A percentile compares a stretch with the other conserved stretches of the same genome.
These are phyloP conservation scores for Plenodomus tracheiphilus DNA, from an alignment of 2,329 filamentous ascomycete genomes.

Conservation along the genomic window DNA sequence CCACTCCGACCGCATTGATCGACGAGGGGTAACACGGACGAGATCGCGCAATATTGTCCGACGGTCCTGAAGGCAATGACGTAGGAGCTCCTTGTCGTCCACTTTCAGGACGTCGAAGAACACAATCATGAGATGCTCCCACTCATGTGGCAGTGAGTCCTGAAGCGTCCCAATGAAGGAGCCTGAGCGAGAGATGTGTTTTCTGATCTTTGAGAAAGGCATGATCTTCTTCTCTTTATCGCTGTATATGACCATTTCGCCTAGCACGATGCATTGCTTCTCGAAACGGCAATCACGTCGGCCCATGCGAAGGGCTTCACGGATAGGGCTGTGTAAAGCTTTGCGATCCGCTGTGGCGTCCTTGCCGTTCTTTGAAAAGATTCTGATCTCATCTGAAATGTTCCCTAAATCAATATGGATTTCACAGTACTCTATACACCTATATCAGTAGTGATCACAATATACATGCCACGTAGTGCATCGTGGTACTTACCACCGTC, in stretches of 20 bases:
- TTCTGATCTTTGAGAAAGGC: slow-evolving; percentile 80
- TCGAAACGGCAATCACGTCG: slow-evolving; percentile 61
- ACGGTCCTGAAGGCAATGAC: slow-evolving; percentile 61
- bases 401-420: slow-evolving; percentile 74
- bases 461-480: background rate
- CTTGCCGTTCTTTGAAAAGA: slow-evolving; percentile 92
- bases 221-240: slow-evolving; percentile 67
- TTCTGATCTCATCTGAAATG: slow-evolving; percentile 63
- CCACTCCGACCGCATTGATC: slow-evolving; percentile 68
- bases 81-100: slow-evolving; percentile 58
- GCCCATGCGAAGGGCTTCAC: slow-evolving; percentile 66
- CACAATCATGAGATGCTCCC: slow-evolving; percentile 63
- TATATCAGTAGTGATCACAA: slow-evolving; percentile 47
- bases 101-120: slow-evolving; percentile 64
- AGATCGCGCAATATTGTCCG: slow-evolving; percentile 63
- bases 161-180: slow-evolving; percentile 66
- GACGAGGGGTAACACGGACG: slow-evolving; percentile 59
- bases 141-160: slow-evolving; percentile 64
- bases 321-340: slow-evolving; percentile 65
- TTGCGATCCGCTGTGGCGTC: slow-evolving; percentile 76
- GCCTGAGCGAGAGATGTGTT: slow-evolving; percentile 75
- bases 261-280: slow-evolving; percentile 75
- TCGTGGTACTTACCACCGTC: slow-evolving; percentile 57
- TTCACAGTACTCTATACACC: slow-evolving; percentile 71
- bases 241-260: slow-evolving; percentile 79